Evolutionary conservation across 352 stramenopile genomes (phyloP), one percentile per base, ranked within the genome.

Genomic region (Pelagophyceae sp.): DNA sequence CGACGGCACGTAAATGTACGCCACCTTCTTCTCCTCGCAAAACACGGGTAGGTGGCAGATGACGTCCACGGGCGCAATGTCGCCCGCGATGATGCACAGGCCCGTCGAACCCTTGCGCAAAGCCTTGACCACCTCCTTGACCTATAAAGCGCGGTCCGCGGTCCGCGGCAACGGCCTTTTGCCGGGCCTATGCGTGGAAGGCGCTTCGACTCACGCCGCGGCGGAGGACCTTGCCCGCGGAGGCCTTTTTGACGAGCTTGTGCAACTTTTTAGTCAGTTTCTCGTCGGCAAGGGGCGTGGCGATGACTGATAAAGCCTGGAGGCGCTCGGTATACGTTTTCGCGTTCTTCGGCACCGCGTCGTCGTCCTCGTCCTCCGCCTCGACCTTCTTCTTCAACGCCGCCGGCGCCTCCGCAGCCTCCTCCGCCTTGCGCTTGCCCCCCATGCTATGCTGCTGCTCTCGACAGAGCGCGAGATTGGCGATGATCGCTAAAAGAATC

Each of bases 11-110:
- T 96, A 97, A 5, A 97, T 91, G 83, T 97, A 97, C 29, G 91
- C 91, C 29, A 96, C 91, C 82, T 96, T 96, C 84, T 99, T 98
- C 89, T 98, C 94, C 89, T 99, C 95, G 84, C 95, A 99, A 72
- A 99, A 86, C 63, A 99, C 87, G 50, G 97, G 97, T 77, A 99
- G 89, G 89, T 99, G 97, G 65, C 99, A 89, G 77, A 99, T 87
- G 87, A 99, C 99, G 85, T 99, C 97, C 79, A 99, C 91, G 17
- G 97, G 97, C 77, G 92, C 98, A 79, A 99, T 99, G 88, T 99
- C 96, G 51, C 96, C 97, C 0, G 97, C 97, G 65, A 99, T 94
- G 76, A 99, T 91, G 80, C 94, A 98, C 60, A 99, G 81, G 15
- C 97, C 96, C 83, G 97, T 98, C 76, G 98, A 92, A 64, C 93